Evolutionary conservation across 2,329 filamentous ascomycete genomes (phyloP).

Genomic region (Talaromyces sp.): DNA sequence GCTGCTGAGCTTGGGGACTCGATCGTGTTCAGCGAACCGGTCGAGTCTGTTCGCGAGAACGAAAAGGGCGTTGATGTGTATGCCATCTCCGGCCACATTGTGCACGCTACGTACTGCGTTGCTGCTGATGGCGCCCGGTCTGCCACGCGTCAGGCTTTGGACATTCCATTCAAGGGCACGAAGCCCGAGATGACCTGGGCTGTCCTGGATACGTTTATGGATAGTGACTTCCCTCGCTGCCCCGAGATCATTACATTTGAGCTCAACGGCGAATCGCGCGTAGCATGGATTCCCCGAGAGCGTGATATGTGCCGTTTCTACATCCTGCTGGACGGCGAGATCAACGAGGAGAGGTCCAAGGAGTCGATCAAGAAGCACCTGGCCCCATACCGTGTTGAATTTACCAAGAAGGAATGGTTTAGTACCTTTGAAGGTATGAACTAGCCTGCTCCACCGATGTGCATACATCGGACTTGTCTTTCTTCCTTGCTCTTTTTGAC

Average conservation of each 20-base stretch:
- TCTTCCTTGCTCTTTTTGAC: not conserved
- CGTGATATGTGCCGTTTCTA: constrained; percentile 8
- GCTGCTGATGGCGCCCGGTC: constrained; percentile 6
- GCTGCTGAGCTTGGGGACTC: not conserved
- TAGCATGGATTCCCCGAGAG: constrained; percentile 9
- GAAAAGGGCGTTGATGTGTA: constrained; percentile 2
- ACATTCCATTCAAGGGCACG: constrained; percentile 8
- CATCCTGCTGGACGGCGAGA: constrained; percentile 5
- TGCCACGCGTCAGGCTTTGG: not conserved
- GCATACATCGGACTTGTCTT: not conserved
- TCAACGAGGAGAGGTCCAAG: constrained; percentile 4
- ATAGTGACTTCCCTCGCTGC: constrained; percentile 6
- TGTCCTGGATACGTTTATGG: constrained; percentile 8
- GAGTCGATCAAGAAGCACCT: constrained; percentile 5
- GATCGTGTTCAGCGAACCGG: not conserved
- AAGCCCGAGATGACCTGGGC: constrained; percentile 10
- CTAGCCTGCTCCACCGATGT: not conserved
- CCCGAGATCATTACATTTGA: constrained; percentile 9
- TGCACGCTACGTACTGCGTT: constrained; percentile 5
- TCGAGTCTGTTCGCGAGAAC: constrained; percentile 3
- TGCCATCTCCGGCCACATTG: not conserved
- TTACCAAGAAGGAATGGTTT: constrained; percentile 9
- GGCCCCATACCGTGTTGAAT: constrained; percentile 8
- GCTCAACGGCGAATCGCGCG: constrained; percentile 3
- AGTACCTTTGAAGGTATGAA: constrained; percentile 9